Base-by-base conservation (phyloP, 2,329 filamentous ascomycete genomes). In the Claviceps sp. region DNA sequence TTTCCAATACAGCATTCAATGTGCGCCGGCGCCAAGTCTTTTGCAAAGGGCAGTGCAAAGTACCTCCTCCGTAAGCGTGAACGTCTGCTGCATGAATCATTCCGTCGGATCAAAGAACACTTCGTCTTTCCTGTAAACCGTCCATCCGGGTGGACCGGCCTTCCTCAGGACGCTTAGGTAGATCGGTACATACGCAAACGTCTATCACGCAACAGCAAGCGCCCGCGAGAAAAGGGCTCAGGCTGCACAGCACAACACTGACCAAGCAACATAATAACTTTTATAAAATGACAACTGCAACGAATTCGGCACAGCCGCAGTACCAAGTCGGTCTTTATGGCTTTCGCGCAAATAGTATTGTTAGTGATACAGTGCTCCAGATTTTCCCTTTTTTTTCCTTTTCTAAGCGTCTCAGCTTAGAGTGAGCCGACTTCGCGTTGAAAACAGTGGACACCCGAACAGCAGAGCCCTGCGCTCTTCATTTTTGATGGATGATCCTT, bases 231-330 rank as follows among this genome's bases (percentile, higher is more conserved):
- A 34, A 37, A 30, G 37, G 22, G 19, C 41, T 19, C 19, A 19
- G 19, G 19, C 19, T 4, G 22, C 22, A 54, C 49, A 54, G 42
- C 52, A 45, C 30, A 48, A 39, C 22, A 48, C 46, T 54, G 45
- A n/a, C 52, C 52, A 48, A 48, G 19, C 34, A 50, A 50, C 43
- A 53, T 47, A 53, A 50, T 45, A 53, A 48, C 48, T 53, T 53
- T 53, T 50, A 47, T 51, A 51, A 49, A 43, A 49, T 17, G 26
- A 50, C 48, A 48, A 37, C 40, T 48, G 48, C 48, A 48, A 48
- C 34, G 50, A 39, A 45, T 45, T 37, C 49, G 52, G 52, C 49
- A 40, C 40, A 39, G 48, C 52, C 48, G 47, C 13, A 50, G 37
- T 38, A 48, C 24, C 8, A 42, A 48, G 30, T 37, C 11, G 13